These are phyloP conservation scores for Fusarium robinianum DNA, from an alignment of 2,329 filamentous ascomycete species.

Conservation along the genomic window DNA sequence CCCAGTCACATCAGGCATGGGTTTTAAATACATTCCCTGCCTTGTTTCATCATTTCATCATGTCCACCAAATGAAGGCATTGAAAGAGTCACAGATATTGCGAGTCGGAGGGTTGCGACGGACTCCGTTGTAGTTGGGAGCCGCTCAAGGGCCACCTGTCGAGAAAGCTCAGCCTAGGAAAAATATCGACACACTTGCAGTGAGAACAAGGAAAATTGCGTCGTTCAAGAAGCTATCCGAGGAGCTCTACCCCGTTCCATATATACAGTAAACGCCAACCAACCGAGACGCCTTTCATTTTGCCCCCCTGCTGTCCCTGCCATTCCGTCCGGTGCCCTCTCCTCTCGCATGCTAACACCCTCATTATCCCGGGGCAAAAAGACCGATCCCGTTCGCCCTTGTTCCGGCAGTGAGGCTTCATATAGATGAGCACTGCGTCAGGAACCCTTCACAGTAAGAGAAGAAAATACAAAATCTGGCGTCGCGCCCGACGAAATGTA, in stretches of 20 bases:
- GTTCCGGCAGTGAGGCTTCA: conserved; percentile 20
- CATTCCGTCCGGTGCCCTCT: conserved; percentile 23
- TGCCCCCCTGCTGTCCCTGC: conserved; percentile 21
- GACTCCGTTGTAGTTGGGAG: too few relatives aligned
- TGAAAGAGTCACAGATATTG: too few relatives aligned
- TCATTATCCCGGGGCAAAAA: conserved; percentile 28
- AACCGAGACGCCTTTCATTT: conserved; percentile 26
- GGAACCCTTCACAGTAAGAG: conserved; percentile 8
- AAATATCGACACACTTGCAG: neutral
- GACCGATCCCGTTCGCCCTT: conserved; percentile 6
- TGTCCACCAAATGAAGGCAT: too few relatives aligned
- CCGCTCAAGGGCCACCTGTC: too few relatives aligned
- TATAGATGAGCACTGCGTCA: conserved; percentile 4
- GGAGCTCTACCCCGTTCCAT: conserved; percentile 30
- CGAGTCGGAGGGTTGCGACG: too few relatives aligned
- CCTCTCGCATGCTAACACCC: conserved; percentile 20
- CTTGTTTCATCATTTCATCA: too few relatives aligned
- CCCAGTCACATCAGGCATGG: too few relatives aligned
- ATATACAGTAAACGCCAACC: conserved; percentile 33
- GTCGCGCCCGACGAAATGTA: conserved; percentile 30
- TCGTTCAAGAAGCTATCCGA: conserved; percentile 30
- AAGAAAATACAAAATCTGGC: conserved; percentile 27
- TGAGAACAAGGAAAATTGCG: conserved; percentile 28
- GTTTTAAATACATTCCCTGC: too few relatives aligned
- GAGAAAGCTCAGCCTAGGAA: too few relatives aligned